phyloP scores from a whole-genome alignment of 371 early-diverging fungal species.

The Mucor circinelloides region DNA sequence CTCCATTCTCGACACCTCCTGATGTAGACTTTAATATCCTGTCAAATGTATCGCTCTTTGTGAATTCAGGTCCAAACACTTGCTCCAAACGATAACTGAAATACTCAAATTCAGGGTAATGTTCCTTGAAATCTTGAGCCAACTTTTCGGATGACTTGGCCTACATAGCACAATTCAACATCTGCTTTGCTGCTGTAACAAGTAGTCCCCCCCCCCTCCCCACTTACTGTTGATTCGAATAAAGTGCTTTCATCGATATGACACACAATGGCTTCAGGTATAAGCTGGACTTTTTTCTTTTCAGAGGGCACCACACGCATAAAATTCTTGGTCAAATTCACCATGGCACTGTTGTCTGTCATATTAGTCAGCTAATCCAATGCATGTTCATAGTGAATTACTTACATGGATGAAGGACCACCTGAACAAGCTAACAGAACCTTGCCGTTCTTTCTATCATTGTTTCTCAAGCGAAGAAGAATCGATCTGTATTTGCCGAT shows the following conservation, averaged over 20 bases:
- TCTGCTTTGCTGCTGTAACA: too few species aligned
- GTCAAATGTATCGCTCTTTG: constrained; percentile 16
- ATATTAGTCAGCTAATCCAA: not conserved
- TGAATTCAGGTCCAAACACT: constrained; percentile 32
- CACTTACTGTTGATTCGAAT: constrained; percentile 44
- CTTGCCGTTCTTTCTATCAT: constrained; percentile 42
- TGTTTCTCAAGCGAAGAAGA: constrained; percentile 28
- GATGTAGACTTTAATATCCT: constrained; percentile 24
- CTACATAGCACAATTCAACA: constrained; percentile 3
- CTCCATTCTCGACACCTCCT: constrained; percentile 24
- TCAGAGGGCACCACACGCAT: constrained; percentile 52
- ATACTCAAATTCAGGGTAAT: constrained; percentile 32
- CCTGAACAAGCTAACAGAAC: constrained; percentile 87
- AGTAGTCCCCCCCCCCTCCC: too few species aligned
- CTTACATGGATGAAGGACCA: constrained; percentile 79
- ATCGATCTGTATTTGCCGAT: constrained; percentile 71
- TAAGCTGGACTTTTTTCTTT: constrained; percentile 53
- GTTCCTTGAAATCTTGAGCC: constrained; percentile 30
- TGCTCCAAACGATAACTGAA: constrained; percentile 35
- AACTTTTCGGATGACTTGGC: constrained; percentile 29
- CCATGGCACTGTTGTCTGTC: constrained; percentile 56
- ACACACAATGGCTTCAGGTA: constrained; percentile 63
- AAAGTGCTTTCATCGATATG: constrained; percentile 76
- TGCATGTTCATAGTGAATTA: too few species aligned
- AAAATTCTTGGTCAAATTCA: constrained; percentile 62